These are phyloP conservation scores for Alisma plantagoaquatica DNA, from an alignment of 106 monocot species.

Conservation along the genomic window DNA sequence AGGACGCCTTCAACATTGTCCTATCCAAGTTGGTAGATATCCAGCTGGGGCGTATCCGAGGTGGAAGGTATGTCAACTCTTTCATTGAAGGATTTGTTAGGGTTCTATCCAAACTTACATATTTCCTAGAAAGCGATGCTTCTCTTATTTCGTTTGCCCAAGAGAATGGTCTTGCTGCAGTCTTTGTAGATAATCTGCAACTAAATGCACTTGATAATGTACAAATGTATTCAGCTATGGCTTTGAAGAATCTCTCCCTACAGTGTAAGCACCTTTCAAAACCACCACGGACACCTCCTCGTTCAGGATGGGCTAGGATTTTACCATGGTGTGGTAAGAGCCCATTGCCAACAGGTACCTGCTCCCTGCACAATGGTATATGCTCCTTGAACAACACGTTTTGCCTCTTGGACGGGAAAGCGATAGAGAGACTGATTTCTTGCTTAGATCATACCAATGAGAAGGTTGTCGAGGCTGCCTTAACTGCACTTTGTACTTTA, in stretches of 20 bases:
- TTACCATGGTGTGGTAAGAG: constrained; percentile 23
- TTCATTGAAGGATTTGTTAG: constrained; percentile 62
- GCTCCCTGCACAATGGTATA: constrained; percentile 61
- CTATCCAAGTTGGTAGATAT: constrained; percentile 43
- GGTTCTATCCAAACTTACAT: constrained; percentile 62
- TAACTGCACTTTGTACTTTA: constrained; percentile 17
- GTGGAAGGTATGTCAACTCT: constrained; percentile 35
- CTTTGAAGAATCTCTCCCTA: constrained; percentile 74
- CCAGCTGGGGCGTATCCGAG: constrained; percentile 39
- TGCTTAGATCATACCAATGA: constrained; percentile 19
- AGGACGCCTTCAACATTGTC: constrained; percentile 46
- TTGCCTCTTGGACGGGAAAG: constrained; percentile 68
- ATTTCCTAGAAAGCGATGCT: constrained; percentile 29
- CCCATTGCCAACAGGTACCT: constrained; percentile 22
- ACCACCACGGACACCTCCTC: not conserved
- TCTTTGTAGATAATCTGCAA: constrained; percentile 66
- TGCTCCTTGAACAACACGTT: constrained; percentile 72
- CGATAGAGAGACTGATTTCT: constrained; percentile 65
- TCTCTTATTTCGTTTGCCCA: constrained; percentile 25
- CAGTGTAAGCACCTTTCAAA: constrained; percentile 36
- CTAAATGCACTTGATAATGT: constrained; percentile 66
- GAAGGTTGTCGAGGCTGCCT: constrained; percentile 14
- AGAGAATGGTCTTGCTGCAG: constrained; percentile 49
- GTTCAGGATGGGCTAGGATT: not conserved
- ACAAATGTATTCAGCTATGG: constrained; percentile 49